These are phyloP conservation scores for Fonsecaea nubica DNA, from an alignment of 2,329 filamentous ascomycete genomes.

Conservation along the genomic window DNA sequence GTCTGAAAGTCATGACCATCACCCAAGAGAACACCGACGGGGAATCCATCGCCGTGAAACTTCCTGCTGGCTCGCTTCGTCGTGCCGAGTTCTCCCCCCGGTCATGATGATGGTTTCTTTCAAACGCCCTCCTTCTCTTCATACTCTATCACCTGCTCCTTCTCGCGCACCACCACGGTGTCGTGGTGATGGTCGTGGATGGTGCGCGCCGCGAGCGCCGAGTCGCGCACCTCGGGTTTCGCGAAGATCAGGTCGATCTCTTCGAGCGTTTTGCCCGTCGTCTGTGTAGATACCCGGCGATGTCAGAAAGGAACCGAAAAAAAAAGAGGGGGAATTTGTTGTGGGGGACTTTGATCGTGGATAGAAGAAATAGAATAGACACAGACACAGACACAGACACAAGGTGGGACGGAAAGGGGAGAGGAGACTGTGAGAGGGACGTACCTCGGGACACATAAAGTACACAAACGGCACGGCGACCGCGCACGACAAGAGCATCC, in stretches of 20 bases:
- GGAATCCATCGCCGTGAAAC: too few species aligned
- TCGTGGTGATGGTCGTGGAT: slow-evolving; percentile 20
- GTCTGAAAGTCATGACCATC: too few species aligned
- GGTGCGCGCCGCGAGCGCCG: slow-evolving; percentile 27
- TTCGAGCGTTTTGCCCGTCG: slow-evolving; percentile 54
- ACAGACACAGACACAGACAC: too few species aligned
- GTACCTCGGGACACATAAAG: slow-evolving; percentile 36
- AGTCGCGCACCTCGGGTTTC: slow-evolving; percentile 29
- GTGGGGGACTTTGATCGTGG: neutral
- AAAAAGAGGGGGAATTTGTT: neutral
- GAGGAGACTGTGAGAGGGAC: neutral
- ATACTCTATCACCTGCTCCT: slow-evolving; percentile 14
- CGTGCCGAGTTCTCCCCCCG: neutral
- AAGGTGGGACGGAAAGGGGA: neutral
- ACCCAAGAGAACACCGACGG: too few species aligned
- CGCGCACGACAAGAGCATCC: slow-evolving; percentile 42
- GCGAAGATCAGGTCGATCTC: slow-evolving; percentile 63
- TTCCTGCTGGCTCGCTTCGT: too few species aligned
- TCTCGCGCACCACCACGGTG: neutral
- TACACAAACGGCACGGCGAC: slow-evolving; percentile 34
- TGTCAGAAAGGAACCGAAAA: neutral
- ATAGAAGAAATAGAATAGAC: neutral
- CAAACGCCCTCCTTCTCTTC: slow-evolving; percentile 22
- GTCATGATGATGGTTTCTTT: neutral
- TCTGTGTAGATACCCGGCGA: slow-evolving; percentile 38